Base-by-base conservation (phyloP, 1,284 basidiomycete genomes). In the Tilletia indica region DNA sequence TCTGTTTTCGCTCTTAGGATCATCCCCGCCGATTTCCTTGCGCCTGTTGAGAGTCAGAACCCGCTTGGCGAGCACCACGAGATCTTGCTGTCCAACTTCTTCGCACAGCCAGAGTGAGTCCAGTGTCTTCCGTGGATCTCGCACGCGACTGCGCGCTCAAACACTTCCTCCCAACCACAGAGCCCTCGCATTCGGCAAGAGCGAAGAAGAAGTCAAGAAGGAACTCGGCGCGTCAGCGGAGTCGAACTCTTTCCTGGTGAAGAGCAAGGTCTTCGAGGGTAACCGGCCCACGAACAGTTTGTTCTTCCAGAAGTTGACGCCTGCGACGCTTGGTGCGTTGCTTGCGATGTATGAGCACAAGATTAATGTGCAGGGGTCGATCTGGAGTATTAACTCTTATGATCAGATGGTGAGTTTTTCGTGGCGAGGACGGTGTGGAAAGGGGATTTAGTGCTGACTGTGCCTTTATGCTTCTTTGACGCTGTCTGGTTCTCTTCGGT, bases 351-450 rank as follows among this genome's bases (percentile, higher is more conserved):
- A 96, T 85, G 96, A 99, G 87, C 96, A 99, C 89, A 99, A 99
- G 89, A 97, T 99, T 84, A 97, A 97, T 85, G 92, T 93, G 0
- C 97, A 99, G 86, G 96, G 96, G 82, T 92, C 93, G 68, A 89
- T 98, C 76, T 98, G 95, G 95, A 93, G 93, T 64, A 97, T 99
- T 88, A 99, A 99, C 88, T 96, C 93, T 11, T 99, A 92, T 85
- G 87, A 87, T 80, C 87, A 87, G 82, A 86, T 86, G 85, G 42
- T 45, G 42, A 45, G 42, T 45, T 45, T 31, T 93, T 80, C 49
- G 79, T 80, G 8, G 70, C 68, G 16, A 78, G 81, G 6, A 6
- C 4, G 56, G 63, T 51, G 9, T 34, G 16, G n/a, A n/a, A 56
- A 34, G 0, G 8, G 14, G 8, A 39, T 47, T n/a, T n/a, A 45